phyloP scores from a whole-genome alignment of 352 stramenopile genomes.

The Globisporangium perplexum region DNA sequence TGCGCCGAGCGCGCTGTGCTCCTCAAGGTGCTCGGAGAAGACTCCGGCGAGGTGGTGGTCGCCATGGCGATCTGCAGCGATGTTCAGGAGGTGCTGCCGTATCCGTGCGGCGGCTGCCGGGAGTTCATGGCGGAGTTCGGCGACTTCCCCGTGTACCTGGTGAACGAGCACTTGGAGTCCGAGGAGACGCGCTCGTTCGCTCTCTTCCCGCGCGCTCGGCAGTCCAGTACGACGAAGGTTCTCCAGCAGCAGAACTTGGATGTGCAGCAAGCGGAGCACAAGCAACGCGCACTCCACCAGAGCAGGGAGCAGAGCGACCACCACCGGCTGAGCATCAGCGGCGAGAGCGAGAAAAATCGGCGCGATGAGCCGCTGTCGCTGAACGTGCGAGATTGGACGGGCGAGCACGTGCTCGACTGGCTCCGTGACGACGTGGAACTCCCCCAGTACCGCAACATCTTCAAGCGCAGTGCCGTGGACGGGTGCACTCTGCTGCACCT shows the following conservation, averaged over 20 bases:
- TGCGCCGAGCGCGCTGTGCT: conserved; percentile 55
- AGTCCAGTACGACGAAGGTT: conserved; percentile 20
- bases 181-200: conserved; percentile 51
- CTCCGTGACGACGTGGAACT: conserved; percentile 42
- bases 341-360: no score
- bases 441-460: conserved; percentile 38
- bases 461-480: conserved; percentile 55
- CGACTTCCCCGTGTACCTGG: conserved; percentile 70
- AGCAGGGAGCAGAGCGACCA: not conserved
- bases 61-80: conserved; percentile 61
- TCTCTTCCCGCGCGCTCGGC: conserved; percentile 47
- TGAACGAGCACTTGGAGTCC: conserved; percentile 38
- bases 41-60: conserved; percentile 17
- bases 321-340: not conserved
- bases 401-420: conserved; percentile 46
- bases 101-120: conserved; percentile 59
- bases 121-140: conserved; percentile 63
- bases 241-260: not conserved
- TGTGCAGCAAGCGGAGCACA: not conserved
- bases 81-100: conserved; percentile 34
- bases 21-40: conserved; percentile 36
- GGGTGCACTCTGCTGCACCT: conserved; percentile 59
- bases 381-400: conserved; percentile 48
- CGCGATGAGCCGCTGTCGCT: conserved; percentile 14
- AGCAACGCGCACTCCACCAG: no score